Conservation (phyloP, 2,329 filamentous ascomycete genomes). For the Metarhizium album region DNA sequence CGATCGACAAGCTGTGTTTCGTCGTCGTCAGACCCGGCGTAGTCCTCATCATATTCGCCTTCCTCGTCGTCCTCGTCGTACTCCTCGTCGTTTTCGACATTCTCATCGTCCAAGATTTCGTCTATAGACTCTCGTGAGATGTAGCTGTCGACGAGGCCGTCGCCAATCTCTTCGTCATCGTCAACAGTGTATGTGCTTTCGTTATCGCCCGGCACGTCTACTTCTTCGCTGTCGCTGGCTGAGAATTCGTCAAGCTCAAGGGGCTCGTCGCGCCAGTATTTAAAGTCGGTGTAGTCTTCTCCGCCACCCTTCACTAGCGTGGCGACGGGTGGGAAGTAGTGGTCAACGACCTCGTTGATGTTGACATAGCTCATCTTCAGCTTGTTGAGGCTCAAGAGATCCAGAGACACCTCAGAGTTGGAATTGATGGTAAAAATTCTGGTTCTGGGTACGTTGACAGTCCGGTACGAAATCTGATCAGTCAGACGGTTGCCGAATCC, state of each 20-base stretch:
- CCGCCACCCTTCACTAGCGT: constrained; percentile 80
- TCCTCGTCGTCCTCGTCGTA: constrained; percentile 25
- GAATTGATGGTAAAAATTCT: constrained; percentile 98
- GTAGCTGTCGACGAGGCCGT: constrained; percentile 44
- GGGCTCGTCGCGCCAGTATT: constrained; percentile 83
- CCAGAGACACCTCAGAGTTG: constrained; percentile 87
- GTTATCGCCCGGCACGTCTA: constrained; percentile 37
- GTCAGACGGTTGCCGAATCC: constrained; percentile 95
- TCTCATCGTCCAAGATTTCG: constrained; percentile 27
- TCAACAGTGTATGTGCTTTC: constrained; percentile 33
- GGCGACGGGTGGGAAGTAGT: constrained; percentile 91
- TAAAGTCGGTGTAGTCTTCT: constrained; percentile 94
- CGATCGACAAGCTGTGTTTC: constrained; percentile 7
- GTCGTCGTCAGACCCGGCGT: constrained; percentile 12
- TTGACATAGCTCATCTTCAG: constrained; percentile 95
- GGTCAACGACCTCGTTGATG: constrained; percentile 94
- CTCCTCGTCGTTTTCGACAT: constrained; percentile 29
- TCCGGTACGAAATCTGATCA: constrained; percentile 90
- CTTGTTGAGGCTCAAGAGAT: constrained; percentile 82
- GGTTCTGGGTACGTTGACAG: constrained; percentile 86
- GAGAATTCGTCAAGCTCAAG: constrained; percentile 83
- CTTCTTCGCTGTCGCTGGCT: constrained; percentile 59
- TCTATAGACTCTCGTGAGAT: constrained; percentile 40
- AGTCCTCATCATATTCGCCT: constrained; percentile 30
- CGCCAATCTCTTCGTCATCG: constrained; percentile 27